Evolutionary conservation across 2,329 filamentous ascomycete species (phyloP).

Genomic region (Venturia nashicola): DNA sequence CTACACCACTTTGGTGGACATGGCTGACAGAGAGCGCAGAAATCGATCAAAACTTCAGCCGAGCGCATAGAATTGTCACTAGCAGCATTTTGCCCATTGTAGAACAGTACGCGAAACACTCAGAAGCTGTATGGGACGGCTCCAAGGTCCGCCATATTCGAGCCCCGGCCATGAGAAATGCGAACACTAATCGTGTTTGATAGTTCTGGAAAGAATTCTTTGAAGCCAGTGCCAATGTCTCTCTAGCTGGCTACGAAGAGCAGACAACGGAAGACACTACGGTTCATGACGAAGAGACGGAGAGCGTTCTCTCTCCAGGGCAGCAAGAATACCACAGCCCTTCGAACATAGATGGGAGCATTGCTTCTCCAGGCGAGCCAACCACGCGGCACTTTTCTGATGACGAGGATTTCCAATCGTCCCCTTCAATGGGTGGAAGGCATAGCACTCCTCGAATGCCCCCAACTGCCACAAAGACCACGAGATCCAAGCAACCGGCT

Average conservation of each 20-base stretch:
- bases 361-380: slow-evolving; percentile 18
- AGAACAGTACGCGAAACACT: slow-evolving; percentile 90
- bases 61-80: slow-evolving; percentile 90
- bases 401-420: slow-evolving; percentile 51
- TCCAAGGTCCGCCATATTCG: slow-evolving; percentile 55
- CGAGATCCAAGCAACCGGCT: slow-evolving; percentile 2
- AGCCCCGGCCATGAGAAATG: slow-evolving; percentile 5
- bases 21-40: slow-evolving; percentile 39
- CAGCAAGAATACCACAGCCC: slow-evolving; percentile 11
- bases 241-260: slow-evolving; percentile 88
- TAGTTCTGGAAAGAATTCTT: slow-evolving; percentile 99
- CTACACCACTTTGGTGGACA: not conserved
- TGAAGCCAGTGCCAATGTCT: slow-evolving; percentile 94
- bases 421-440: slow-evolving; percentile 31
- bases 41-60: slow-evolving; percentile 97
- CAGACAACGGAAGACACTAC: slow-evolving; percentile 47
- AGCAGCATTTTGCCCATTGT: slow-evolving; percentile 85
- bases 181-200: slow-evolving; percentile 5
- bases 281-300: slow-evolving; percentile 24
- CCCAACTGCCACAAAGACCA: slow-evolving; percentile 14
- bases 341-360: slow-evolving; percentile 18
- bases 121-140: slow-evolving; percentile 88
- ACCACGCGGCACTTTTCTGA: slow-evolving; percentile 20
- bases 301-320: slow-evolving; percentile 15
- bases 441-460: slow-evolving; percentile 49